Base-by-base conservation (phyloP, 2,329 filamentous ascomycete species). In the Nigrograna mackinnonii region DNA sequence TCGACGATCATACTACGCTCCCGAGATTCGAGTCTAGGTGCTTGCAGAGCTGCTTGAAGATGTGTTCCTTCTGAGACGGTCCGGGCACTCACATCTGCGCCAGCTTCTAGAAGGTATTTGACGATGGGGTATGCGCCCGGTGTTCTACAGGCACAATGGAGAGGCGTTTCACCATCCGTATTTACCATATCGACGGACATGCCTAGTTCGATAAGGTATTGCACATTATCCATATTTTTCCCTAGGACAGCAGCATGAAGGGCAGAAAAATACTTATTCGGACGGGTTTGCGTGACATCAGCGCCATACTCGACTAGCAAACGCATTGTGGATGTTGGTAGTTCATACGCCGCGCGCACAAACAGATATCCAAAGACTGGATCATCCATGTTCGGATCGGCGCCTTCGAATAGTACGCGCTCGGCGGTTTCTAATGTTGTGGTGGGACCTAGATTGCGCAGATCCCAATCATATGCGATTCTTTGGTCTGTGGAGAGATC, bases 221-320 rank as follows among this genome's bases (percentile, higher is more conserved):
- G 49, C 2, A 65, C 48, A 9, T 56, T 65, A 0, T 52, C 47
- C 6, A 64, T 47, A 19, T 56, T 54, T 5, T 48, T 35, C 21
- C 63, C 63, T 3, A 60, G 38, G 0, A 56, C 55, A 5, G 62
- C 60, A 3, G 63, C 62, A 28, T 66, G 62, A 19, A 66, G 52
- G 4, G 50, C 53, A 3, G 58, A 62, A 28, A 53, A 55, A 18
- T 62, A 60, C 1, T 16, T 33, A 1, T 43, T 50, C 9, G 50
- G 41, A 5, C 43, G 33, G 9, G 48, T 58, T 16, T 51, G 49
- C 2, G 52, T 56, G 5, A 62, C 49, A 22, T 66, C 58, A 9
- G 60, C 63, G 11, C 62, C 62, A 37, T 64, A 66, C 17, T 63
- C 56, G 11, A 62, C 44, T 6, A 66, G 41, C 1, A 60, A 44